phyloP scores from a whole-genome alignment of 2,329 filamentous ascomycete genomes.

The Neofusicoccum parvum region DNA sequence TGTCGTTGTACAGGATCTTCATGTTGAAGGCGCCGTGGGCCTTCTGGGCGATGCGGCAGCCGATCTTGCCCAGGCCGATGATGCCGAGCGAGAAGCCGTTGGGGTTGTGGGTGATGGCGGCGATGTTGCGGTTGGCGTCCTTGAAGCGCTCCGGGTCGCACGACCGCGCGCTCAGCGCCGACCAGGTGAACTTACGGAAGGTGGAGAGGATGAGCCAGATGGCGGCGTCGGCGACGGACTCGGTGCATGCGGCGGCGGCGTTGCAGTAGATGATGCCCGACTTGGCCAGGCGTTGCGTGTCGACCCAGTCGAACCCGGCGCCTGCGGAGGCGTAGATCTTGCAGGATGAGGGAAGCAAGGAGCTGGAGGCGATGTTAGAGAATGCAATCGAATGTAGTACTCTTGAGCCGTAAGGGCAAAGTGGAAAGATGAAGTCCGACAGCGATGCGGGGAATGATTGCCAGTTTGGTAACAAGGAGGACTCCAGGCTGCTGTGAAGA shows the following conservation, averaged over 20 bases:
- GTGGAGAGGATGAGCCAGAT: constrained; percentile 60
- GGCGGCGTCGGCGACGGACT: constrained; percentile 71
- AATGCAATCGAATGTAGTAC: no score
- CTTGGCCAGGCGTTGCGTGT: constrained; percentile 57
- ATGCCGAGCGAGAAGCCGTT: constrained; percentile 34
- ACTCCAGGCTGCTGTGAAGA: not conserved
- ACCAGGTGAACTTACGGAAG: constrained; percentile 46
- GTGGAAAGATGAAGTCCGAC: not conserved
- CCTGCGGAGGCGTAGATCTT: constrained; percentile 63
- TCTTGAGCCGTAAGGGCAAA: not conserved
- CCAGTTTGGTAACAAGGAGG: not conserved
- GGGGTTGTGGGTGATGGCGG: constrained; percentile 28
- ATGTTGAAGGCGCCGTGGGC: constrained; percentile 35
- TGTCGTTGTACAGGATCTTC: constrained; percentile 37
- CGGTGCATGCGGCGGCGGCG: constrained; percentile 57
- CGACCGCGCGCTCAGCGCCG: constrained; percentile 24
- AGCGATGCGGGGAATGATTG: not conserved
- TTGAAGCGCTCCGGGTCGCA: constrained; percentile 22
- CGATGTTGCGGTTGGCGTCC: constrained; percentile 23
- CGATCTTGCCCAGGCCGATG: constrained; percentile 41
- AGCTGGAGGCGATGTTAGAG: constrained; percentile 22
- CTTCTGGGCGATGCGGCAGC: constrained; percentile 33
- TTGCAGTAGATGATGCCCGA: constrained; percentile 50
- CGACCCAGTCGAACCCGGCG: constrained; percentile 66
- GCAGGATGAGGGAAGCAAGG: constrained; percentile 55